Conservation (phyloP, 352 stramenopile genomes). For the Peronosclerospora sorghi region DNA sequence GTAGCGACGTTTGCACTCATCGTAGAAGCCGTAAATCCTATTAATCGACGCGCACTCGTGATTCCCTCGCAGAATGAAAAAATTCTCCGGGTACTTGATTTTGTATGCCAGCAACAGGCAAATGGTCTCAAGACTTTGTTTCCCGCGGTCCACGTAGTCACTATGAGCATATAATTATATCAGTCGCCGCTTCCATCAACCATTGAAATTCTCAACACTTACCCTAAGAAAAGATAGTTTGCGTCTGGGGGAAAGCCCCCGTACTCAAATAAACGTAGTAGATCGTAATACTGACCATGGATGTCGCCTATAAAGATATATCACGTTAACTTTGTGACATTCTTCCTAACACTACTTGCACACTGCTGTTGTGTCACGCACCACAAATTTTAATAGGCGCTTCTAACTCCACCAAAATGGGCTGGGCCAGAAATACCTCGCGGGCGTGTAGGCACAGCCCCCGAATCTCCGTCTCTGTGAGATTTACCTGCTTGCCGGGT, state of each 20-base stretch:
- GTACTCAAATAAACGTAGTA: constrained; percentile 95
- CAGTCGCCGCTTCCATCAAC: constrained; percentile 34
- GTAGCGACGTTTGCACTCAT: constrained; percentile 95
- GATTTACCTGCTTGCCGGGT: constrained; percentile 87
- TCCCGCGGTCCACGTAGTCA: constrained; percentile 92
- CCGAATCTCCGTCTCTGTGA: constrained; percentile 93
- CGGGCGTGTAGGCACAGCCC: constrained; percentile 94
- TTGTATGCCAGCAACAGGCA: constrained; percentile 97
- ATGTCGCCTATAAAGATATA: constrained; percentile 87
- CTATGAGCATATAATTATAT: constrained; percentile 44
- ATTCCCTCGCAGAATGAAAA: constrained; percentile 97
- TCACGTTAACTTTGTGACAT: background rate
- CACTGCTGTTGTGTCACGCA: constrained; percentile 22
- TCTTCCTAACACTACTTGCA: background rate
- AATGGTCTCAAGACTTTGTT: constrained; percentile 96
- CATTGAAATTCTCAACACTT: too few relatives aligned
- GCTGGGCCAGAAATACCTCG: constrained; percentile 97
- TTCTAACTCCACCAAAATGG: constrained; percentile 98
- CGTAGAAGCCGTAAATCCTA: constrained; percentile 99
- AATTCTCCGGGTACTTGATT: constrained; percentile 97
- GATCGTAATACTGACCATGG: constrained; percentile 97
- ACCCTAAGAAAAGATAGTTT: constrained; percentile 61
- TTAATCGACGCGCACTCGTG: constrained; percentile 98
- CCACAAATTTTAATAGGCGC: constrained; percentile 97
- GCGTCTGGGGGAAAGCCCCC: constrained; percentile 82